A percentile compares a stretch with the other conserved stretches of the same genome.
Conservation (phyloP, 371 early-diverging fungal genomes). For the Parasitella parasitica region DNA sequence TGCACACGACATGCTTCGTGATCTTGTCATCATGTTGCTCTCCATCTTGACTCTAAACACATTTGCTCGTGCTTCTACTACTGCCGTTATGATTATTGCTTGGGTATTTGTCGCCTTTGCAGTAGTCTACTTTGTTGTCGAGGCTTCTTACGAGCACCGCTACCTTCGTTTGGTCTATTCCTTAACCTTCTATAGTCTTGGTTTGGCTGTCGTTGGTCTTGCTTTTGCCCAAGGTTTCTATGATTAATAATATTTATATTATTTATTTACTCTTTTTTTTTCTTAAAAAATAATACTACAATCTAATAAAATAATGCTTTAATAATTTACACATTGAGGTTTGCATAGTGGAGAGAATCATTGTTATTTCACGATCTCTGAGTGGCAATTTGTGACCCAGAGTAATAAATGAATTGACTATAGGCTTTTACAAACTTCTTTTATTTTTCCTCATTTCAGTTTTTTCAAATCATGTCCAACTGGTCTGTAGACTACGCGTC, state of each 20-base stretch:
- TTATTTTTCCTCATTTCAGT: too few relatives aligned
- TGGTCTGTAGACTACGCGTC: constrained; percentile 45
- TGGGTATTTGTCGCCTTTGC: constrained; percentile 52
- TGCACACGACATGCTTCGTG: constrained; percentile 38
- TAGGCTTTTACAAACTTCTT: neutral
- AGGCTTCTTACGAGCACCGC: constrained; percentile 34
- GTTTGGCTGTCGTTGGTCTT: constrained; percentile 41
- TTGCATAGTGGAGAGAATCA: too few relatives aligned
- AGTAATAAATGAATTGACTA: neutral
- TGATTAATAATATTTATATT: neutral
- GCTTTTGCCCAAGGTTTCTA: constrained; percentile 41
- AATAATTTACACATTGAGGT: too few relatives aligned
- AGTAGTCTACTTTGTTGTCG: constrained; percentile 35
- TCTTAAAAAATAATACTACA: neutral
- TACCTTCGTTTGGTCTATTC: constrained; percentile 39
- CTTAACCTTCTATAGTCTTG: constrained; percentile 36
- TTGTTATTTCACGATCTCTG: too few relatives aligned
- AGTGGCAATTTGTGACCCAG: too few relatives aligned
- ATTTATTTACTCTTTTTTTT: neutral
- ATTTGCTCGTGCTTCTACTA: constrained; percentile 43
- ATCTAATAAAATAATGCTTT: too few relatives aligned
- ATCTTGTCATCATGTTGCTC: constrained; percentile 36
- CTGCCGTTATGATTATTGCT: constrained; percentile 46
- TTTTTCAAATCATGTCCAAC: constrained; percentile 27
- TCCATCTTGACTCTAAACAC: constrained; percentile 42